Percentiles rank a stretch among this genome's conserved stretches.
phyloP scores from a whole-genome alignment of 257 asterid genomes.

The Solanum ossicruentum region DNA sequence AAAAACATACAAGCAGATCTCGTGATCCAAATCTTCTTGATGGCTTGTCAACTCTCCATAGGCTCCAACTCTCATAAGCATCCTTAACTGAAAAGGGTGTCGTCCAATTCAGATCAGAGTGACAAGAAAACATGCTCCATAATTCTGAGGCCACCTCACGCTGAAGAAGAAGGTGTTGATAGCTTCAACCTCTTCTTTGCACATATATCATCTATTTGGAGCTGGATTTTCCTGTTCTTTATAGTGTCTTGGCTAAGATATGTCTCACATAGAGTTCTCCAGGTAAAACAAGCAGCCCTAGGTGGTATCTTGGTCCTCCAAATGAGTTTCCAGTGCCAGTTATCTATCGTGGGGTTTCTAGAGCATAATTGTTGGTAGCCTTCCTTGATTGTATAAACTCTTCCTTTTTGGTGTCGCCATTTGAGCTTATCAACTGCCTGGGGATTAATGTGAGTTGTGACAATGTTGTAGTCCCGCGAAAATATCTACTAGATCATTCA shows the following conservation, averaged over 20 bases:
- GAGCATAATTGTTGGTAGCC: background rate
- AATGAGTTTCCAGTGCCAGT: background rate
- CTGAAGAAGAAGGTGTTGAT: background rate
- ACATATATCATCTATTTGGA: background rate
- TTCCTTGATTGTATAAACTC: background rate
- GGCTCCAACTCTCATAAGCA: background rate
- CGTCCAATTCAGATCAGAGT: background rate
- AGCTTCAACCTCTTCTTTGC: background rate
- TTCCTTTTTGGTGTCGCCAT: background rate
- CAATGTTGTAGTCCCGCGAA: background rate
- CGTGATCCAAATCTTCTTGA: background rate
- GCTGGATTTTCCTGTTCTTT: background rate
- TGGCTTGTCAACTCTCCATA: background rate
- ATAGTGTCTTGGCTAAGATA: background rate
- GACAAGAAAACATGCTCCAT: background rate
- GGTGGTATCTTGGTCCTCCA: background rate
- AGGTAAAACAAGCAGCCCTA: background rate
- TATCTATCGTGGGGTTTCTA: background rate
- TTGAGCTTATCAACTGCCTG: background rate
- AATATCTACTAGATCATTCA: background rate
- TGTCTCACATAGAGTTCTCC: background rate
- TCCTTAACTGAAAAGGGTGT: background rate
- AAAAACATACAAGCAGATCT: background rate
- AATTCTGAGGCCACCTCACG: background rate
- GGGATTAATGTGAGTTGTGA: background rate